Base-by-base conservation (phyloP, 495 filamentous ascomycete species). In the Aspergillus taichungensis region DNA sequence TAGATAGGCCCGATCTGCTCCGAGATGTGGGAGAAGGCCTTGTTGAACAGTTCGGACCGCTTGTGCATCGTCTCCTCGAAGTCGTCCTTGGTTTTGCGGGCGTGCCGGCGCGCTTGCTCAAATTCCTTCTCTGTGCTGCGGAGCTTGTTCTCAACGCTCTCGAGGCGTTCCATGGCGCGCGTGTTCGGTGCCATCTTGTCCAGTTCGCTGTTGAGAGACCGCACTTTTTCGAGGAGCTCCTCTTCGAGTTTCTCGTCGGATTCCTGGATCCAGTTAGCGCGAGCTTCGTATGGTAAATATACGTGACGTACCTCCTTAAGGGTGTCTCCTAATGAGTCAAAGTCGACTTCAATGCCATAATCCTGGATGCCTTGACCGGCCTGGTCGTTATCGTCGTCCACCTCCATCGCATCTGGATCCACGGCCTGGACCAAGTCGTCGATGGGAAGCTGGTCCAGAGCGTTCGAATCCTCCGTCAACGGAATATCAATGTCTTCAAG, bases 181-280 rank as follows among this genome's bases (percentile, higher is more conserved):
- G 95, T 89, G 61, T 99, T 97, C 24, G 91, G 91, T 46, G 90
- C 84, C 68, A 96, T 85, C 59, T 90, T 89, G 50, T 94, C 88
- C 30, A 99, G 78, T 54, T 94, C 87, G 41, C 68, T 66, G 32
- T 82, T 82, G 7, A 97, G 73, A 29, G 72, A 66, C 32, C 75
- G 71, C 51, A 97, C 86, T 58, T 82, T 82, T 34, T 91, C 86
- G 43, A 83, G 75, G 27, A 99, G 72, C 42, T 78, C 75, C n/a
- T 87, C 80, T 57, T 95, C 90, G 28, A 83, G 62, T 39, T 80
- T 75, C 41, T 85, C 79, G 43, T 84, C 83, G 33, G 79, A 69
- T 46, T 76, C 72, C 83, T 89, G 49, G 24, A 50, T 34, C 14
- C 10, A 6, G 43, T 74, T 51, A 72, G 63, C 28, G 45, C 40